Conservation (phyloP, 768 basidiomycete genomes). For the Trametes meyenii region DNA sequence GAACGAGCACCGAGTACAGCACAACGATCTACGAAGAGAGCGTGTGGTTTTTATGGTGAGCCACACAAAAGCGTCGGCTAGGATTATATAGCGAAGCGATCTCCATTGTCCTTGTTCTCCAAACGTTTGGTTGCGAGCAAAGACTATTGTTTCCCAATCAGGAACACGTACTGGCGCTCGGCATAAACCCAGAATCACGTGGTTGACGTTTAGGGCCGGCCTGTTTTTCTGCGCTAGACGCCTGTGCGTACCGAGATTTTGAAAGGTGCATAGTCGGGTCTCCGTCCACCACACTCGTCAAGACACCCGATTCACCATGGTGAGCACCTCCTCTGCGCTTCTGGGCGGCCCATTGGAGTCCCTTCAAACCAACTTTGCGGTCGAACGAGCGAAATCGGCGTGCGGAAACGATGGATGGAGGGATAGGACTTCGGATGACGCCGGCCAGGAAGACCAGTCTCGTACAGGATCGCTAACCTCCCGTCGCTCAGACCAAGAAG, state of each 20-base stretch:
- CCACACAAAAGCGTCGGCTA: slow-evolving; percentile 6
- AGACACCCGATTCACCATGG: slow-evolving; percentile 41
- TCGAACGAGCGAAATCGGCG: slow-evolving; percentile 12
- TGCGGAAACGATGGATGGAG: slow-evolving; percentile 37
- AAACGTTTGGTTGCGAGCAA: not conserved
- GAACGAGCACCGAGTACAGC: slow-evolving; percentile 20
- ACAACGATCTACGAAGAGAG: slow-evolving; percentile 2
- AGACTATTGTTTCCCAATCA: slow-evolving; percentile 23
- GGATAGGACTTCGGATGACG: slow-evolving; percentile 31
- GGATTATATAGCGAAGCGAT: not conserved
- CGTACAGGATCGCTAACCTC: slow-evolving; percentile 24
- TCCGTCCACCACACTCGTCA: slow-evolving; percentile 31
- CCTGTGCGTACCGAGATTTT: slow-evolving; percentile 10
- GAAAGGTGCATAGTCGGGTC: slow-evolving; percentile 22
- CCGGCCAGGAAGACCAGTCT: not conserved
- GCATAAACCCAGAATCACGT: slow-evolving; percentile 8
- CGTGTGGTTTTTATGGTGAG: not conserved
- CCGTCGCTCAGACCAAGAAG: slow-evolving; percentile 82
- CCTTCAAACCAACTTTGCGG: slow-evolving; percentile 13
- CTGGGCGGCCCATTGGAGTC: slow-evolving; percentile 1
- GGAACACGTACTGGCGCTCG: not conserved
- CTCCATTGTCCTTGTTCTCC: slow-evolving; percentile 21
- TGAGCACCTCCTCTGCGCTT: slow-evolving; percentile 30
- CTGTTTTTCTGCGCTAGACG: slow-evolving; percentile 1
- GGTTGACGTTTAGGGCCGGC: slow-evolving; percentile 16